Evolutionary conservation across 1,284 basidiomycete genomes (phyloP).

Genomic region (Puccinia hordei): DNA sequence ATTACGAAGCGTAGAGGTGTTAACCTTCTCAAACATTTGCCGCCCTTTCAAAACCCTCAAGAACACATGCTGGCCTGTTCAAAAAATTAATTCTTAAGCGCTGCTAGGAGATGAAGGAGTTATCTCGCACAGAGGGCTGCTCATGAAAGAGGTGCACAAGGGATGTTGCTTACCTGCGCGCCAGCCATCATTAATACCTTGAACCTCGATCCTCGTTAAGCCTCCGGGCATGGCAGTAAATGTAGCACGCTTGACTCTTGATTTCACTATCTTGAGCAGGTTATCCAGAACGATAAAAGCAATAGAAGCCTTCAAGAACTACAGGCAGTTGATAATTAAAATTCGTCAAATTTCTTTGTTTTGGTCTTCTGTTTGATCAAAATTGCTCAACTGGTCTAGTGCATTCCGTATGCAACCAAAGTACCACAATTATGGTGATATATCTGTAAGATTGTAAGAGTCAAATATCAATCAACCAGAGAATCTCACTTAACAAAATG

Average conservation of each 20-base stretch:
- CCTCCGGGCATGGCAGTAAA: constrained; percentile 41
- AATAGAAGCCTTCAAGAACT: constrained; percentile 23
- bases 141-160: not conserved
- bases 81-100: not conserved
- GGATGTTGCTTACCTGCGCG: constrained; percentile 28
- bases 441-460: constrained; percentile 20
- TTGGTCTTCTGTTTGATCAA: not conserved
- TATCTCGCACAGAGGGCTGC: not conserved
- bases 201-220: constrained; percentile 40
- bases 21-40: constrained; percentile 38
- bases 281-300: constrained; percentile 35
- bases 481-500: not conserved
- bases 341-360: not conserved
- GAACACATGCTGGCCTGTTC: constrained; percentile 46
- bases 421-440: constrained; percentile 14
- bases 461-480: not conserved
- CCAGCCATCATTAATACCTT: constrained; percentile 34
- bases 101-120: not conserved
- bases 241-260: constrained; percentile 18
- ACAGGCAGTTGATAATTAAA: not conserved
- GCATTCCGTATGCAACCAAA: constrained; percentile 35
- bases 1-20: not conserved
- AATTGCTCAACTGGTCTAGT: constrained; percentile 43
- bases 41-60: constrained; percentile 35
- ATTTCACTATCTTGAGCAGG: constrained; percentile 31